phyloP scores from a whole-genome alignment of 225 moss, liverwort and hornwort species.

The Straminergon stramineum region DNA sequence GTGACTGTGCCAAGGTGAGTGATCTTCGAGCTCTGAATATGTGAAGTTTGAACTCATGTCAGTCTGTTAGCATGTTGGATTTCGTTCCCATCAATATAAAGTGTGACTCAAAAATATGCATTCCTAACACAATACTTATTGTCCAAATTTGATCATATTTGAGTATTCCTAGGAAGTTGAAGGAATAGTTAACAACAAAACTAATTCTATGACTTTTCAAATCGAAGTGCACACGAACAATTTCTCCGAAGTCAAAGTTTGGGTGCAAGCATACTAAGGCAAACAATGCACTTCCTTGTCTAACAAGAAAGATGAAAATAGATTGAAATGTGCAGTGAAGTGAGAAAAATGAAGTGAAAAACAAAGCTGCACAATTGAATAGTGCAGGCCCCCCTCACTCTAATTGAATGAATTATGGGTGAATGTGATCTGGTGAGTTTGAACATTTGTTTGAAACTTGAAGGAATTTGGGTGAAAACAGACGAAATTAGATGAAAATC shows the following conservation, averaged over 20 bases:
- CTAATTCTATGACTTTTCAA: too few species aligned
- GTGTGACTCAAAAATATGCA: background rate
- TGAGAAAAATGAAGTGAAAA: too few species aligned
- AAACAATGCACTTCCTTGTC: background rate
- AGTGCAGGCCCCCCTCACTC: too few species aligned
- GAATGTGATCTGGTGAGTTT: too few species aligned
- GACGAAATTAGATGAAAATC: too few species aligned
- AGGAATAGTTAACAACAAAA: background rate
- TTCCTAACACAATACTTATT: background rate
- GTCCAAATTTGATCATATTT: background rate
- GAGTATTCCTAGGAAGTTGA: background rate
- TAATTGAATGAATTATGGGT: too few species aligned
- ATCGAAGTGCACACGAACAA: too few species aligned
- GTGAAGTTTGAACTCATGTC: background rate
- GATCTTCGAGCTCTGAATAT: background rate
- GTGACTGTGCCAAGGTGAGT: conserved; percentile 76
- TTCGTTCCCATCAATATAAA: background rate
- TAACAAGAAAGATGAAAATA: too few species aligned
- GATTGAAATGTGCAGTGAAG: too few species aligned
- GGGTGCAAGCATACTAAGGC: background rate
- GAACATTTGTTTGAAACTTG: too few species aligned
- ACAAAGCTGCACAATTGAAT: too few species aligned
- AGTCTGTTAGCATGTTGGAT: background rate
- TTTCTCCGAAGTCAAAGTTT: background rate
- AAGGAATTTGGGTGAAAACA: too few species aligned